Evolutionary conservation across 768 basidiomycete species (phyloP).

Genomic region (Baorangia bicolor): DNA sequence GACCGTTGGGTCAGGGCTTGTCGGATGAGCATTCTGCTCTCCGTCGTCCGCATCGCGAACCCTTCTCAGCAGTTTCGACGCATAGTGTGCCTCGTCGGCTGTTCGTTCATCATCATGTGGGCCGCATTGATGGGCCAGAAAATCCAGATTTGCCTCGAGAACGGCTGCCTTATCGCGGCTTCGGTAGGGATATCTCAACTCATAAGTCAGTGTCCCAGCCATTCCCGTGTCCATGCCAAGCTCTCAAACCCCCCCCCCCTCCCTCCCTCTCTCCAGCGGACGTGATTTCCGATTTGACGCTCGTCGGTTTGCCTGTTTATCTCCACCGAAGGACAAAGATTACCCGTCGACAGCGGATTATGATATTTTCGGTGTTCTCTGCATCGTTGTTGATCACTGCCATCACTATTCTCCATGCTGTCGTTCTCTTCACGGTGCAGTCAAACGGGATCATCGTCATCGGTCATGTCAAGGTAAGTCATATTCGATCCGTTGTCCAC

Average conservation of each 20-base stretch:
- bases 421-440: background rate
- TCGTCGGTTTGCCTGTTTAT: constrained; percentile 20
- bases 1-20: constrained; percentile 15
- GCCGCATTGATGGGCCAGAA: constrained; percentile 16
- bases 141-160: constrained; percentile 1
- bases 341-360: constrained; percentile 9
- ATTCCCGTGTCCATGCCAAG: background rate
- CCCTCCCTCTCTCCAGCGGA: constrained; percentile 13
- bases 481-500: too few relatives aligned
- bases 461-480: constrained; percentile 24
- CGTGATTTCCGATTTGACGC: constrained; percentile 14
- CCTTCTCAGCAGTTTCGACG: constrained; percentile 9
- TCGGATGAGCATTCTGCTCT: constrained; percentile 26
- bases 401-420: constrained; percentile 19
- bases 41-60: constrained; percentile 18
- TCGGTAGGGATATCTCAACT: constrained; percentile 18
- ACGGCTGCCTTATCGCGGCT: background rate
- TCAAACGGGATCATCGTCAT: constrained; percentile 14
- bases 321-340: constrained; percentile 9
- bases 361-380: constrained; percentile 20
- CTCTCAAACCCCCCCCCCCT: background rate
- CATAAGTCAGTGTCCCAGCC: constrained; percentile 16
- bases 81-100: constrained; percentile 3
- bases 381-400: constrained; percentile 19
- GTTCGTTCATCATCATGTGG: constrained; percentile 27